A percentile compares a stretch with the other conserved stretches of the same genome.
Conservation (phyloP, 371 early-diverging fungal species). For the Mortierella sp. region DNA sequence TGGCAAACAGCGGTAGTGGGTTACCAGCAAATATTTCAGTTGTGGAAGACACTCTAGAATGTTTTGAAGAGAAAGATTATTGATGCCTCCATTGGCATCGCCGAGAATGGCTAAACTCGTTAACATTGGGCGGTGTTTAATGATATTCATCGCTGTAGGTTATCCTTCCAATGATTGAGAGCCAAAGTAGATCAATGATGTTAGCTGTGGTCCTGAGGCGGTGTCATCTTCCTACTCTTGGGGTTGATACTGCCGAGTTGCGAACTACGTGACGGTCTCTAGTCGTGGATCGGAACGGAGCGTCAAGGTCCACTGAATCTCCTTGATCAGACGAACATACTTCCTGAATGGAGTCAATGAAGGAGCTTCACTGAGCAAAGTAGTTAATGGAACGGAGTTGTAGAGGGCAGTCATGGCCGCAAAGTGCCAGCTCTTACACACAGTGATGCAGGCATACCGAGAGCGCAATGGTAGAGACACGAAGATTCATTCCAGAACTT, state of each 20-base stretch:
- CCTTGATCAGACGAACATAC: slow-evolving; percentile 6
- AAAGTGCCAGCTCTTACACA: background rate
- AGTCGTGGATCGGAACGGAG: background rate
- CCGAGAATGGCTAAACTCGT: background rate
- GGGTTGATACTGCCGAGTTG: background rate
- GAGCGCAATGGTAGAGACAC: background rate
- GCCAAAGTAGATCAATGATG: background rate
- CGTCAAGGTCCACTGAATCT: background rate
- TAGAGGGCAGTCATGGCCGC: slow-evolving; percentile 11
- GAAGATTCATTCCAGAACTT: background rate
- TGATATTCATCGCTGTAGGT: background rate
- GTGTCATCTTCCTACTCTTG: background rate
- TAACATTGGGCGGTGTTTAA: background rate
- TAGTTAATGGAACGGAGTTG: background rate
- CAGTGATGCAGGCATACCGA: slow-evolving; percentile 3
- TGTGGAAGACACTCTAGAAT: background rate
- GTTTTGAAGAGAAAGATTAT: background rate
- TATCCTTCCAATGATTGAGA: background rate
- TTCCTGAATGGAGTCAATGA: background rate
- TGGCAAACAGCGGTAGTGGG: background rate
- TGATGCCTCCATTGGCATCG: background rate
- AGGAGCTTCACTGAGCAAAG: background rate
- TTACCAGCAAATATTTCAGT: background rate
- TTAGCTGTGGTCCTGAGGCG: background rate
- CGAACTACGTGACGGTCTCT: background rate